Evolutionary conservation across 73 alveolate genomes (phyloP), one percentile per base, ranked within the genome.

Genomic region (Paramecium primaurelia): DNA sequence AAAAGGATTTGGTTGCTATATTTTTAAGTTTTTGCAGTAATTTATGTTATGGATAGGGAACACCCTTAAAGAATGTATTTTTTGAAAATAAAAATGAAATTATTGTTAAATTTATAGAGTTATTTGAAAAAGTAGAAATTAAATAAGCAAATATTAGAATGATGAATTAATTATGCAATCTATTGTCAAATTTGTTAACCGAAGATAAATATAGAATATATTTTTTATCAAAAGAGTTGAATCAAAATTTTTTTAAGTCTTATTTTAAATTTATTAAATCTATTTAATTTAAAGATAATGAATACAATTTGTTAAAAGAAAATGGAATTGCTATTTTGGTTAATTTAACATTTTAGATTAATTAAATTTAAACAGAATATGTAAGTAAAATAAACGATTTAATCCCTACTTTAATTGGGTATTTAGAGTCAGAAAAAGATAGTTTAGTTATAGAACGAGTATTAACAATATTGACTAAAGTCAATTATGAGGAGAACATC

Each of bases 281-380:
- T 28, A 10, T 64, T 0, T 28, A 64, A 64, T 64, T 64, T n/a
- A 28, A 64, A 11, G 51, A 32, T 44, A 49, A 49, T 8, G 77
- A 80, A 11, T 20, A 42, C 7, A 80, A 40, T 44, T 30, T 18
- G 4, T 80, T 47, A n/a, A 64, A 80, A 49, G 94, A 89, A 45
- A 83, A 77, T 89, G 92, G 92, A 8, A 44, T 88, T 4, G 94
- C 94, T 14, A 54, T 88, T 8, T 71, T 88, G 16, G 94, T 88
- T 5, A 88, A 88, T 49, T 47, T 88, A 18, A 71, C 88, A 26
- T 89, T 71, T 71, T 18, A 89, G 25, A 83, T 83, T n/a, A 64
- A 30, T 75, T 25, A 25, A 75, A 38, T 30, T 0, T n/a, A 38
- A 75, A 12, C 25, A n/a, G n/a, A 80, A 10, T 80, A 45, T 20